phyloP scores from a whole-genome alignment of 176 grass and related monocot genomes.

The sorghum (Sorghum bicolor) region Sorghum_bicolor_NCBIv3 NC_012872.2:3126001-3126500 shows the following conservation, averaged over 20 bases:
- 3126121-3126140: background rate
- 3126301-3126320: background rate
- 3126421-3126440: too few relatives aligned
- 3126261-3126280: background rate
- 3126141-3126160: background rate
- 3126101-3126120: background rate
- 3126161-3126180: background rate
- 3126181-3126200: background rate
- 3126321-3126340: background rate
- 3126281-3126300: background rate
- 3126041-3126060: background rate
- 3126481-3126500: too few relatives aligned
- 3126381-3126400: too few relatives aligned
- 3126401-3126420: too few relatives aligned
- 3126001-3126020: background rate
- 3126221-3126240: background rate
- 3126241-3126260: background rate
- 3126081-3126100: too few relatives aligned
- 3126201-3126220: slow-evolving; percentile 11
- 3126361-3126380: too few relatives aligned
- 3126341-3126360: too few relatives aligned
- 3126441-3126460: too few relatives aligned
- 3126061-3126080: background rate
- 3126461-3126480: too few relatives aligned
- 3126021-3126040: background rate